Percentiles rank a stretch among this genome's conserved stretches.
Conservation (phyloP, 192 early-diverging fungal genomes). For the Thamnidium elegans region DNA sequence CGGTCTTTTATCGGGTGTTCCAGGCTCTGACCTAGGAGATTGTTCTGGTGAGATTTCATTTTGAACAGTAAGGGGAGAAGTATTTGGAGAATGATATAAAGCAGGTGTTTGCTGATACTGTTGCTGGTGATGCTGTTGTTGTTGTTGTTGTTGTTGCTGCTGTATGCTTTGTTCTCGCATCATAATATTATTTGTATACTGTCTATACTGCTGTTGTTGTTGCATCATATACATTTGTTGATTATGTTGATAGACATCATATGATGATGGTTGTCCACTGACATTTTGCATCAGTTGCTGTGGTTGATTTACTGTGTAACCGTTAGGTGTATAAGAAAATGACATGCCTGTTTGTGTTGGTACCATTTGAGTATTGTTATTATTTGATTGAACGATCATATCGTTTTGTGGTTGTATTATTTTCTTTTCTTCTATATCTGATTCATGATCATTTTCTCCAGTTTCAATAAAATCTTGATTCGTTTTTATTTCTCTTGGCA, state of each 20-base stretch:
- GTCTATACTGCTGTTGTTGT: not conserved
- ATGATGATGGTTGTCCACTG: not conserved
- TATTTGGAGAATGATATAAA: no score
- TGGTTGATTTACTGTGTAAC: not conserved
- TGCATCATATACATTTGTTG: not conserved
- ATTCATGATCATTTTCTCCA: not conserved
- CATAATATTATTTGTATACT: not conserved
- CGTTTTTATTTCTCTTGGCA: conserved; percentile 37
- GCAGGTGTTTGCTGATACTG: no score
- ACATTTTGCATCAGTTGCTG: not conserved
- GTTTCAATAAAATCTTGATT: conserved; percentile 30
- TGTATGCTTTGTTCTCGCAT: no score
- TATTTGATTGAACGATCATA: not conserved
- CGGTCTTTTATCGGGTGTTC: conserved; percentile 8
- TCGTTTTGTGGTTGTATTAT: not conserved
- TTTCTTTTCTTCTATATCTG: not conserved
- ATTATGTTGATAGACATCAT: not conserved
- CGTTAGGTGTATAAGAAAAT: no score
- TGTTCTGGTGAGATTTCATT: conserved; percentile 10
- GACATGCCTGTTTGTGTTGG: not conserved
- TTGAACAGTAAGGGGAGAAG: no score
- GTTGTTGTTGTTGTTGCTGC: no score
- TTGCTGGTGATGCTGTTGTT: no score
- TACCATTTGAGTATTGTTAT: no score
- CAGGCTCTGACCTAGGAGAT: conserved; percentile 11